These are phyloP conservation scores for Termitomyces sp. DNA, from an alignment of 768 basidiomycete species.

Conservation along the genomic window DNA sequence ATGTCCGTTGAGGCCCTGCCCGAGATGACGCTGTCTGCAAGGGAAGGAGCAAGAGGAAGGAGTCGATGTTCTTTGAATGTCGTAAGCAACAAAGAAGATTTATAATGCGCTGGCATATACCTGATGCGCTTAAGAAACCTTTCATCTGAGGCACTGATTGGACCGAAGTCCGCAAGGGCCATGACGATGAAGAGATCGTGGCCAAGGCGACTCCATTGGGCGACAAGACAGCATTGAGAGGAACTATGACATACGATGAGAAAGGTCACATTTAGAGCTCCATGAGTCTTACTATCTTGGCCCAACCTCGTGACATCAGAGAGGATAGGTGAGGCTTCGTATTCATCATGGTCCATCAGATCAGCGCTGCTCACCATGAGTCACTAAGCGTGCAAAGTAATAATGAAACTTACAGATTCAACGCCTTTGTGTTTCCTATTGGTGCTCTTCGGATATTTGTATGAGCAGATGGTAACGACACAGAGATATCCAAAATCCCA, in stretches of 20 bases:
- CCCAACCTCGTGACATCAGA: constrained; percentile 36
- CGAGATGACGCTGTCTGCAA: constrained; percentile 41
- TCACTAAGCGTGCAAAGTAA: not conserved
- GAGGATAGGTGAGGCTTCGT: constrained; percentile 43
- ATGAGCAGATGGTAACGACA: constrained; percentile 27
- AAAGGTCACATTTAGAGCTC: not conserved
- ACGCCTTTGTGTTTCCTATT: constrained; percentile 43
- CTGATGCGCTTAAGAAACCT: constrained; percentile 5
- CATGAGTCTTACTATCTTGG: constrained; percentile 40
- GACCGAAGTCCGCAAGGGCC: constrained; percentile 32
- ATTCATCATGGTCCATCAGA: constrained; percentile 43
- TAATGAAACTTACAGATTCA: constrained; percentile 45
- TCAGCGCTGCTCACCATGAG: constrained; percentile 38
- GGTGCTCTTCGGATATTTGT: constrained; percentile 30
- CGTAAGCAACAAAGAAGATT: not conserved
- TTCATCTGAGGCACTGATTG: constrained; percentile 38
- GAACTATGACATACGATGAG: constrained; percentile 35
- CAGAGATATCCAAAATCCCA: constrained; percentile 44
- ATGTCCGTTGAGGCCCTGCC: constrained; percentile 55
- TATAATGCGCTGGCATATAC: constrained; percentile 2
- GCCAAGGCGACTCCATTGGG: constrained; percentile 57
- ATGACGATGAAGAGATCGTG: constrained; percentile 41
- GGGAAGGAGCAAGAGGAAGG: constrained; percentile 21
- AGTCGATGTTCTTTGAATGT: constrained; percentile 4
- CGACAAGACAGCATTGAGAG: constrained; percentile 48